These are phyloP conservation scores for Saturnispora quitensis DNA, from an alignment of 805 yeast genomes.

Conservation along the genomic window DNA sequence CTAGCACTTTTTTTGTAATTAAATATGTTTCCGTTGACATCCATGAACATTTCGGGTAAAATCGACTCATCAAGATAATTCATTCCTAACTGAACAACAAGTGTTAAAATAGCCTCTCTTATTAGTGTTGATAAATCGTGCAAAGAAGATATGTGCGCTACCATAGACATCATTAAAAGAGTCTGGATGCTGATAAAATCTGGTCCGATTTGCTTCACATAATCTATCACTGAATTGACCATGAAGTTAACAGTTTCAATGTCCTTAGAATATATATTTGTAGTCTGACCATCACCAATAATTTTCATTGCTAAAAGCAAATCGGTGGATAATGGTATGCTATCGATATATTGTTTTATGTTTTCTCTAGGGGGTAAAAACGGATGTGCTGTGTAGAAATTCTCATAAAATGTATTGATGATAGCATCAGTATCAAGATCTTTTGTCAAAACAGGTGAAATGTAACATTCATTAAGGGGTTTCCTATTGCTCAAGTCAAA, in stretches of 20 bases:
- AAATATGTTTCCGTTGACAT: slow-evolving; percentile 27
- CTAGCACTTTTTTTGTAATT: slow-evolving; percentile 8
- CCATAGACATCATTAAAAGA: slow-evolving; percentile 32
- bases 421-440: slow-evolving; percentile 22
- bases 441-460: slow-evolving; percentile 23
- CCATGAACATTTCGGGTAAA: slow-evolving; percentile 23
- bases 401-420: slow-evolving; percentile 27
- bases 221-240: slow-evolving; percentile 26
- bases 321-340: slow-evolving; percentile 32
- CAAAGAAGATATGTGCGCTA: slow-evolving; percentile 42
- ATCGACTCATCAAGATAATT: slow-evolving; percentile 30
- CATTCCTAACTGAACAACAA: slow-evolving; percentile 31
- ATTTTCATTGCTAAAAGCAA: slow-evolving; percentile 39
- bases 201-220: slow-evolving; percentile 26
- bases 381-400: slow-evolving; percentile 38
- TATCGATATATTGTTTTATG: slow-evolving; percentile 26
- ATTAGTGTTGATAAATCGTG: slow-evolving; percentile 36
- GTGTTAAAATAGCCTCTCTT: slow-evolving; percentile 34
- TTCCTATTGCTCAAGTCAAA: slow-evolving; percentile 18
- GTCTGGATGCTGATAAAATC: slow-evolving; percentile 39
- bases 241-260: slow-evolving; percentile 33
- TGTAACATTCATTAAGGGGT: slow-evolving; percentile 20
- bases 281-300: slow-evolving; percentile 39
- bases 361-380: slow-evolving; percentile 34
- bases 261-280: slow-evolving; percentile 29